Base-by-base conservation (phyloP, 2,329 filamentous ascomycete species). In the Lasiodiplodia citricola region DNA sequence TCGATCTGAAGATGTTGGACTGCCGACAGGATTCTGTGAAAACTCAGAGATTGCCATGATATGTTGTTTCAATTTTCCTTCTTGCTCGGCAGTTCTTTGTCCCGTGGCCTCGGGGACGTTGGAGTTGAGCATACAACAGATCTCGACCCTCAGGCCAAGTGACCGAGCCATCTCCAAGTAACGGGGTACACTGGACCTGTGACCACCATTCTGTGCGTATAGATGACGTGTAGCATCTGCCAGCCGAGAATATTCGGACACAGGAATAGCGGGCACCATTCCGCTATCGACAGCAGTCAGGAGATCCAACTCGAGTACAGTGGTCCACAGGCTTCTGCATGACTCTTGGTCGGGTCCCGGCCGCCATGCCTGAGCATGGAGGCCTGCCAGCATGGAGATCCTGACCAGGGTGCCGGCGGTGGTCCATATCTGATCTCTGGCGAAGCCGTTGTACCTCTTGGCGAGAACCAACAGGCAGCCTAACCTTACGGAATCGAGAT, bases 251-350 rank as follows among this genome's bases (percentile, higher is more conserved):
- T 52, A 64, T 13, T 64, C 60, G n/a, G 47, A 28, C 0, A 64
- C 16, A 4, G 60, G 60, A 14, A 64, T 50, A 14, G 28, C 35
- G 11, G 60, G 60, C 6, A 64, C 28, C 71, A 74, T 73, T 10
- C 72, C 72, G 18, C 68, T 70, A 47, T 68, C 68, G 67, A 75
- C 70, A 0, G 73, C 74, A 18, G 72, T 71, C 51, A 75, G 74
- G 21, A 83, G 69, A 58, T 82, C 80, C 28, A 83, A 70, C 69
- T 83, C 80, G n/a, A 83, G 70, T 10, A 83, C 77, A 0, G 81
- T 82, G 16, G 77, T 75, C 82, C 82, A 83, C 2, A 83, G 67
- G 18, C 81, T 76, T 21, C 81, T 78, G 16, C 80, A 80, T 75
- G 83, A 81, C 68, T 84, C 83, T 0, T 65, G 71, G 47, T 77